Percentiles rank a stretch among this genome's conserved stretches.
Evolutionary conservation across 257 asterid species (phyloP).

Genomic region (Forsythia suspensa): DNA sequence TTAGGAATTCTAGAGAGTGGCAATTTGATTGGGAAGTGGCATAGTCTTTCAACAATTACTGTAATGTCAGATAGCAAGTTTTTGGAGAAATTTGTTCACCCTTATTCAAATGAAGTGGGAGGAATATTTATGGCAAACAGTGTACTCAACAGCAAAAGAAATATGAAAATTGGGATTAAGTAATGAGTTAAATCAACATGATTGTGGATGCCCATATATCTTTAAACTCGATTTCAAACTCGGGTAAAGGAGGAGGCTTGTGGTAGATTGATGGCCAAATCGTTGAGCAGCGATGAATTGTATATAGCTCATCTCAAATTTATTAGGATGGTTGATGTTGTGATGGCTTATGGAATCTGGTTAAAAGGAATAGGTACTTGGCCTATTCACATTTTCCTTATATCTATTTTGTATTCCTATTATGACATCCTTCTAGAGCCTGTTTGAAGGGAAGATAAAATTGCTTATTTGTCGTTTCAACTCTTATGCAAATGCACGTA

Average conservation of each 20-base stretch:
- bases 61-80: neutral
- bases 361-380: too few relatives aligned
- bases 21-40: slow-evolving; percentile 6
- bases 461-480: neutral
- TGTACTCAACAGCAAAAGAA: neutral
- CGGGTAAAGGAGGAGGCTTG: neutral
- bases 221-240: too few relatives aligned
- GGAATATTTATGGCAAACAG: neutral
- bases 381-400: too few relatives aligned
- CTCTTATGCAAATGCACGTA: too few relatives aligned
- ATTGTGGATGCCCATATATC: neutral
- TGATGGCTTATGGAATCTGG: too few relatives aligned
- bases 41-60: neutral
- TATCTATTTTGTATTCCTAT: too few relatives aligned
- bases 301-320: too few relatives aligned
- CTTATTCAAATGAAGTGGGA: slow-evolving; percentile 18
- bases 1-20: slow-evolving; percentile 20
- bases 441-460: too few relatives aligned
- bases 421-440: too few relatives aligned
- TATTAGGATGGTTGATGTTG: too few relatives aligned
- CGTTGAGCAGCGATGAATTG: neutral
- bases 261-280: neutral
- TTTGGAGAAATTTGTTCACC: slow-evolving; percentile 12
- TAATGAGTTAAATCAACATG: too few relatives aligned
- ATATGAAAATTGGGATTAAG: neutral